Evolutionary conservation across 2,329 filamentous ascomycete genomes (phyloP), one percentile per base, ranked within the genome.

Genomic region (Fusarium torulosum): DNA sequence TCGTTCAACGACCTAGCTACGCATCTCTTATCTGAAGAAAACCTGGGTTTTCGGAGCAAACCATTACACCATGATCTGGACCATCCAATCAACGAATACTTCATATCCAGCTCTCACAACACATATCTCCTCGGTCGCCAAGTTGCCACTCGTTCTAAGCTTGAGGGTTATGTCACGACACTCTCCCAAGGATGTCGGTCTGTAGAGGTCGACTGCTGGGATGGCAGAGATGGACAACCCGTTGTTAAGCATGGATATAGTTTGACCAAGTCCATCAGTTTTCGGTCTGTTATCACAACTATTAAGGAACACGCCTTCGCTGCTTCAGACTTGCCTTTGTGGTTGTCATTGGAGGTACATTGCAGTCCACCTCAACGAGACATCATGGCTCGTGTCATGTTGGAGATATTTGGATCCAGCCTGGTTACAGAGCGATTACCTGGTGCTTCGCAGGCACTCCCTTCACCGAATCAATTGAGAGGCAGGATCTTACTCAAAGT

Each of bases 221-320:
- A 67, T 11, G 65, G 64, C 1, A 33, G 51, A 6, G 46, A 61
- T 9, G 64, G 64, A 4, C 59, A 68, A 2, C 65, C 65, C 0
- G 31, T 67, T 0, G 64, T 67, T 3, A 69, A 66, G 3, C 65
- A 68, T 13, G 59, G 65, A 7, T 69, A 68, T 3, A 68, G 59
- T 27, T 35, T 67, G 9, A 69, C 65, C 10, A 52, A 46, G 1
- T 61, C 59, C 3, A 45, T 67, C 15, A 45, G 43, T 13, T 68
- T 67, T 2, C 35, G 40, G 11, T 42, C 50, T 11, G 65, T 61
- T 2, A 43, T 69, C 1, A 6, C 19, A 0, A 53, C 46, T 0
- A 66, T 67, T 8, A 56, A 47, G 0, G 29, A 44, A 1, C 31
- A 68, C 20, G 64, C 59, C 0, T 67, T 67, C 33, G 8, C 8